Base-by-base conservation (phyloP, 129 eudicot species). In the Flaveria bidentis region DNA sequence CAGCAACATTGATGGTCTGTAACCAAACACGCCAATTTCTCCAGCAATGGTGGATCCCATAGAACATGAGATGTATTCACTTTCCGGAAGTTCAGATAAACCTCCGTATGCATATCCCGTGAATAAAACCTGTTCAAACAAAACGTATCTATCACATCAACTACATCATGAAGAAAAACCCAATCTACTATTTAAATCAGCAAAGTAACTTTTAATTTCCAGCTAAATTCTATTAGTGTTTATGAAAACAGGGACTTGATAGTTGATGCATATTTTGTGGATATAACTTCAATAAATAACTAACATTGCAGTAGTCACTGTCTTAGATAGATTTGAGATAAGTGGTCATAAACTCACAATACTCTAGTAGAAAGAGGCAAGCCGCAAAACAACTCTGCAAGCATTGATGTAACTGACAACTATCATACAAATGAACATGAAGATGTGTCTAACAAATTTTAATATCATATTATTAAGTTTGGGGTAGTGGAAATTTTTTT, bases 91-190 rank as follows among this genome's bases (percentile, higher is more conserved):
- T 87, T 93, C 98, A 58, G 98, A 93, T 81, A 90, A 87, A 47
- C 98, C 98, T 51, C 98, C 98, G 76, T 92, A 92, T n/a, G 98
- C 86, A 77, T 83, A 92, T 78, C 98, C 98, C 67, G 92, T 84
- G 83, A 92, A 86, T 72, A 88, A 79, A 88, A 92, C 92, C 98
- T 92, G 84, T 81, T 72, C 73, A 71, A 86, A 73, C 69, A 72
- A 55, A 68, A 33, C 42, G 5, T 71, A 73, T 80, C 45, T 79
- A 82, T 77, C 75, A 74, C 47, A 52, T n/a, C 42, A 68, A 68
- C 33, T 46, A 6, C 55, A 18, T 67, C 69, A 42, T 13, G 69
- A 18, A 36, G 42, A 58, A 44, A 41, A 66, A 41, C 8, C 2
- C 26, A 36, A 66, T 66, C 50, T 41, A 63, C 6, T 28, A 30